Evolutionary conservation across 495 filamentous ascomycete genomes (phyloP), one percentile per base, ranked within the genome.

Genomic region (Chaetomium cochliodes): DNA sequence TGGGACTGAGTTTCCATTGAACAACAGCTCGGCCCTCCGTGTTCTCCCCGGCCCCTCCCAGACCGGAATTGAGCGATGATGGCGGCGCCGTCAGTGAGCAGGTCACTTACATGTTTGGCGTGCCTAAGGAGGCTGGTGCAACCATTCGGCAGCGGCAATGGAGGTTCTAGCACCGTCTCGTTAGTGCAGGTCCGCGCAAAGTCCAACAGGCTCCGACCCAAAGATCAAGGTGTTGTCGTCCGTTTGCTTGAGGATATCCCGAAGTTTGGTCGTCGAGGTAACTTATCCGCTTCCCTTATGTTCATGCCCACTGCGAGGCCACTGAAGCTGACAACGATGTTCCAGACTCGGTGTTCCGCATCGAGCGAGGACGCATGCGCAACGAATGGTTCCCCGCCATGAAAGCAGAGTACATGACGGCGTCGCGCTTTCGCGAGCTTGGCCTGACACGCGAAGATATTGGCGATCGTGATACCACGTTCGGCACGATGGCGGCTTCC

Each of bases 251-350:
- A 81, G 65, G 84, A 89, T 69, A 82, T 89, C 25, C 79, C 76
- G 53, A 78, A 77, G 49, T 89, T 84, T 70, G 88, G 87, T 15
- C 78, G 80, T 63, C 82, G 81, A 78, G 80, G 87, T 88, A 71
- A 28, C 23, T 3, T 33, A 33, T 13, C 28, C 9, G 33, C 7
- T 33, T 49, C 15, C n/a, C 30, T 23, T 15, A 53, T 25, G 20
- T 44, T 7, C 9, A 1, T n/a, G 23, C 15, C n/a, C 18, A 7
- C 22, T n/a, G 46, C 18, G 25, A 6, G n/a, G 20, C 58, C 16
- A 44, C 22, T 51, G 46, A 23, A 26, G 42, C 67, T 64, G 42
- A 54, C 52, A 28, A 20, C 33, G n/a, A 12, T 7, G 23, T 46
- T 6, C 61, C 55, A 81, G 79, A 79, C 64, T 69, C 78, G 58